These are phyloP conservation scores for Parascedosporium putredinis DNA, from an alignment of 2,329 filamentous ascomycete genomes.

Conservation along the genomic window DNA sequence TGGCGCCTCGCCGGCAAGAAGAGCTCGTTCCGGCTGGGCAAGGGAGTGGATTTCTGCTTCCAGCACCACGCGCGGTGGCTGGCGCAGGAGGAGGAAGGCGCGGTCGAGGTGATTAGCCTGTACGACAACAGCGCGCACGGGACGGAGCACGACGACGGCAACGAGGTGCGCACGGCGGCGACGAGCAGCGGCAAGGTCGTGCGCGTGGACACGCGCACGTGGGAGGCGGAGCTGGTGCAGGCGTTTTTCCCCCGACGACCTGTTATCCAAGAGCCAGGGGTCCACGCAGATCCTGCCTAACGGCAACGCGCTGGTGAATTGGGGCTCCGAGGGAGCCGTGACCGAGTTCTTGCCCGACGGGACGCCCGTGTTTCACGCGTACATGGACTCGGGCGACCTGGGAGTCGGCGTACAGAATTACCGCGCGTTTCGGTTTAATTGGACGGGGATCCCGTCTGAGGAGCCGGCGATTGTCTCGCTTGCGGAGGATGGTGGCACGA, in stretches of 20 bases:
- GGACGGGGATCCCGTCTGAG: constrained; percentile 33
- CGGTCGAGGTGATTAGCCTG: constrained; percentile 40
- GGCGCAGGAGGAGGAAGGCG: constrained; percentile 28
- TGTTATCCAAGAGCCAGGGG: constrained; percentile 37
- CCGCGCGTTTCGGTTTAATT: constrained; percentile 41
- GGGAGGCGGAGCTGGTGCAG: constrained; percentile 34
- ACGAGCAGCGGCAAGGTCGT: constrained; percentile 37
- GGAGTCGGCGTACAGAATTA: constrained; percentile 38
- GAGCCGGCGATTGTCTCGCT: constrained; percentile 18
- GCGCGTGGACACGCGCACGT: constrained; percentile 32
- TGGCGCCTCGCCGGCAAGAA: constrained; percentile 42
- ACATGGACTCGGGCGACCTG: constrained; percentile 28
- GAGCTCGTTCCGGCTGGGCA: constrained; percentile 26
- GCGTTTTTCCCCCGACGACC: constrained; percentile 36
- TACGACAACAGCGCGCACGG: constrained; percentile 42
- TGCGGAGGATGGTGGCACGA: constrained; percentile 13
- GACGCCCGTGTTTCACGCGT: constrained; percentile 39
- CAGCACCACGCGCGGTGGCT: constrained; percentile 41
- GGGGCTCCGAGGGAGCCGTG: constrained; percentile 39
- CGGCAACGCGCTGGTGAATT: constrained; percentile 44
- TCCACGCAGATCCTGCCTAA: constrained; percentile 43
- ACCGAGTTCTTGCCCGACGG: constrained; percentile 39
- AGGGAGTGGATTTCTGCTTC: constrained; percentile 32
- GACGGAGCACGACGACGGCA: constrained; percentile 26
- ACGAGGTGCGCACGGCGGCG: background rate